A percentile compares a stretch with the other conserved stretches of the same genome.
Evolutionary conservation across 140 eudicot genomes (phyloP).

Genomic region (Ambrosia hybrid): DNA sequence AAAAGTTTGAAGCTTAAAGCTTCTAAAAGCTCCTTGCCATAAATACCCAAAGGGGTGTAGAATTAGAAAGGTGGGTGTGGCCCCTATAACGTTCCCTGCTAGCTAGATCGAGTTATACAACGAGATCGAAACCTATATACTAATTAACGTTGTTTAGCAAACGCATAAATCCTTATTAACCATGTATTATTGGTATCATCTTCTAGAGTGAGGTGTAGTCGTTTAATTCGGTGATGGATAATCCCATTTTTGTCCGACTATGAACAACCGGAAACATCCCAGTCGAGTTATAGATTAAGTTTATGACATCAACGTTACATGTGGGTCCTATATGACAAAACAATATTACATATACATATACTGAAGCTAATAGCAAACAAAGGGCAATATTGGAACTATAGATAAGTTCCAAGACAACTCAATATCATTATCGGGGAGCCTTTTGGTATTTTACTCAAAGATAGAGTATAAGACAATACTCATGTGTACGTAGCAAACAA

Average conservation of each 20-base stretch:
- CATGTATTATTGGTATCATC: neutral
- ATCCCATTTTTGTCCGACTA: neutral
- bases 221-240: neutral
- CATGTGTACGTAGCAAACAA: slow-evolving; percentile 57
- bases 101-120: too few relatives aligned
- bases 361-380: neutral
- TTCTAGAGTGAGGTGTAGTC: neutral
- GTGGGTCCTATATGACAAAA: neutral
- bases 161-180: neutral
- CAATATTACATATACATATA: too few relatives aligned
- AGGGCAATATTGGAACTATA: slow-evolving; percentile 34
- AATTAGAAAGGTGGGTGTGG: too few relatives aligned
- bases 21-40: too few relatives aligned
- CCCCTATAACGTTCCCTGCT: too few relatives aligned
- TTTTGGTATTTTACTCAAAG: slow-evolving; percentile 35
- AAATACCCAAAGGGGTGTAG: too few relatives aligned
- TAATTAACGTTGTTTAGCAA: too few relatives aligned
- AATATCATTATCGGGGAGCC: slow-evolving; percentile 27
- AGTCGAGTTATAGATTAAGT: neutral
- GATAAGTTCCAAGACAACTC: slow-evolving; percentile 14
- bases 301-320: neutral
- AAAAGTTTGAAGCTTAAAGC: too few relatives aligned
- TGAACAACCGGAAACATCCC: neutral
- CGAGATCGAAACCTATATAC: too few relatives aligned
- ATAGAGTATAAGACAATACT: slow-evolving; percentile 28